Percentiles rank a stretch among this genome's conserved stretches.
Evolutionary conservation across 1,139 yeast species (phyloP).

Genomic region (Magnusiomyces tetraspermus): DNA sequence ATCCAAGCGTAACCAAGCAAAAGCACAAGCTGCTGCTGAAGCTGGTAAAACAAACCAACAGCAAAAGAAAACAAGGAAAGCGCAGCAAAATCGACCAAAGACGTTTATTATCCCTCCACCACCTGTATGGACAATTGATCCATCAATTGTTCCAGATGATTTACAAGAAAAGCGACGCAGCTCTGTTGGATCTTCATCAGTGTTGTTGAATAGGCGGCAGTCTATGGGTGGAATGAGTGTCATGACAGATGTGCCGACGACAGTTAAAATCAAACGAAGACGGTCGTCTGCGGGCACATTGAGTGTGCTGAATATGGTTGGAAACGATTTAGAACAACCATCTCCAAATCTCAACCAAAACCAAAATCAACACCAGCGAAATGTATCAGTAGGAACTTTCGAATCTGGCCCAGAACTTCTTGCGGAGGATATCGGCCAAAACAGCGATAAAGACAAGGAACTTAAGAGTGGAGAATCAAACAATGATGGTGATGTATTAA

Average conservation of each 20-base stretch:
- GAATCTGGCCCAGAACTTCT: too few species aligned
- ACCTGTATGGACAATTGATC: slow-evolving; percentile 14
- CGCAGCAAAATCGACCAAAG: slow-evolving; percentile 3
- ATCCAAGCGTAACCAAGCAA: slow-evolving; percentile 18
- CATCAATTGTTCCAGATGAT: slow-evolving; percentile 7
- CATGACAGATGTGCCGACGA: slow-evolving; percentile 14
- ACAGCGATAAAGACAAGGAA: too few species aligned
- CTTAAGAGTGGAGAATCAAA: neutral
- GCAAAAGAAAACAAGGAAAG: slow-evolving; percentile 7
- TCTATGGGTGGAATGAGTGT: neutral
- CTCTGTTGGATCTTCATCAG: slow-evolving; percentile 2
- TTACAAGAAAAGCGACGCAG: neutral
- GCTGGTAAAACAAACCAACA: too few species aligned
- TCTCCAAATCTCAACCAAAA: too few species aligned
- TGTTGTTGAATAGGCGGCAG: slow-evolving; percentile 7
- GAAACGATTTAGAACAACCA: too few species aligned
- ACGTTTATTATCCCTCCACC: slow-evolving; percentile 12
- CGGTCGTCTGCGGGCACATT: slow-evolving; percentile 6
- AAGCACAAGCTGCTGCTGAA: too few species aligned
- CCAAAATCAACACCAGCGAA: too few species aligned
- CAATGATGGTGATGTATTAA: neutral
- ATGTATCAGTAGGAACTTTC: too few species aligned
- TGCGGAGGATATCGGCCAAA: too few species aligned
- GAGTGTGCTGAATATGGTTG: slow-evolving; percentile 3
- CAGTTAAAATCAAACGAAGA: slow-evolving; percentile 8